A percentile compares a stretch with the other conserved stretches of the same genome.
phyloP scores from a whole-genome alignment of 179 eudicot species.

The Corrigiola litoralis region DNA sequence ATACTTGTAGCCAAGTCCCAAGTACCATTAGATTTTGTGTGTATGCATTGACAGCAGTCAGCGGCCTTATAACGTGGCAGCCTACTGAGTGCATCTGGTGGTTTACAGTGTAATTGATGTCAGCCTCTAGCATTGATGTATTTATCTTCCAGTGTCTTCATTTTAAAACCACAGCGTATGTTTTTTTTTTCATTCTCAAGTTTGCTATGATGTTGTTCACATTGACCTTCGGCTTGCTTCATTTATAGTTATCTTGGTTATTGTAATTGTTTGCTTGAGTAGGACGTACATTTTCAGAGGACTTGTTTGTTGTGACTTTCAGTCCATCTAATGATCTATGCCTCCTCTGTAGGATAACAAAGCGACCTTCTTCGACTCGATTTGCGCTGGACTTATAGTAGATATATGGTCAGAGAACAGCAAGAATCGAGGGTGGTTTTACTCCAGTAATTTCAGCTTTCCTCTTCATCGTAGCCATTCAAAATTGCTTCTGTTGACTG shows the following conservation, averaged over 20 bases:
- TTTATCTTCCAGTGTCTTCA: background rate
- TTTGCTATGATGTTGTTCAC: no score
- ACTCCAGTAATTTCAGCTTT: conserved; percentile 12
- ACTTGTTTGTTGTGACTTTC: background rate
- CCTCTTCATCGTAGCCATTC: conserved; percentile 13
- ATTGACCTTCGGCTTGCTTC: background rate
- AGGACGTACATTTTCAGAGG: background rate
- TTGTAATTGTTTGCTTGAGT: background rate
- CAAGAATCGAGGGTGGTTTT: conserved; percentile 15
- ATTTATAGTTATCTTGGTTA: background rate
- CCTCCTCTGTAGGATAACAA: conserved; percentile 23
- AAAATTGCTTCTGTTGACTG: conserved; percentile 22
- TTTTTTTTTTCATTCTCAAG: no score
- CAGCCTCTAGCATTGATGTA: no score
- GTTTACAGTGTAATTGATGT: no score
- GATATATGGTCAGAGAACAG: background rate
- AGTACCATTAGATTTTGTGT: no score
- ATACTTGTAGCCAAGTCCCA: no score
- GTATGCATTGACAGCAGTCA: no score
- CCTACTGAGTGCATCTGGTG: background rate
- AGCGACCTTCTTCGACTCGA: background rate
- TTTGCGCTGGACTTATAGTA: conserved; percentile 14
- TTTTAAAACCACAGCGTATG: background rate
- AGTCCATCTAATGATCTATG: background rate
- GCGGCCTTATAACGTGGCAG: no score